Base-by-base conservation (phyloP, 768 basidiomycete species). In the Gloeophyllum trabeum region DNA sequence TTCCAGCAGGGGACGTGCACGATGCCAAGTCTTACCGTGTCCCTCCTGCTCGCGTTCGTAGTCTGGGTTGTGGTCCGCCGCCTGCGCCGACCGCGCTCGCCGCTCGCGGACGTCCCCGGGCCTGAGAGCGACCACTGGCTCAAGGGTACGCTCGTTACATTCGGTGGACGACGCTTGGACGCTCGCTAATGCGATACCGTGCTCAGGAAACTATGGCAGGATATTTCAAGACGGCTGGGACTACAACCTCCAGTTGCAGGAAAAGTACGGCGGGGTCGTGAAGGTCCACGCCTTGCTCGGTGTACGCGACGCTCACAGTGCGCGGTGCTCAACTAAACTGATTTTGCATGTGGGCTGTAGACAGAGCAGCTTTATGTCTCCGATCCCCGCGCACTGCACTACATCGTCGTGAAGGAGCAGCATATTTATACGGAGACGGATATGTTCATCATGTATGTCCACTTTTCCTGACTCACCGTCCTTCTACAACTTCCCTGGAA, bases 271-370 rank as follows among this genome's bases (percentile, higher is more conserved):
- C 1, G 61, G 64, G 0, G 57, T 41, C 1, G 41, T 63, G 47
- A 66, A 52, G 41, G 47, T 65, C 22, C 44, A 66, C 23, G 63
- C 54, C 2, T 30, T 66, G 35, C 53, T 65, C 10, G 61, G 64
- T 26, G 63, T 64, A 46, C 48, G 42, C 22, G 1, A 16, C 28
- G 3, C 5, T 25, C 28, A 35, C 16, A 24, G 30, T 4, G n/a
- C 18, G 7, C 26, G 10, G 18, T 4, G 5, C 14, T 3, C 12
- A 5, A 2, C 3, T 14, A 6, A 28, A 14, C 7, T 43, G 26
- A 39, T 18, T 3, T 3, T 5, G 2, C 35, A 20, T 14, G 16
- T 12, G 21, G 12, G 13, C n/a, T 26, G 13, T 2, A 5, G 20
- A n/a, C 52, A 50, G 38, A 34, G 6, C n/a, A n/a, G n/a, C n/a